These are phyloP conservation scores for Solidago caesia DNA, from an alignment of 129 eudicot genomes.

Conservation along the genomic window DNA sequence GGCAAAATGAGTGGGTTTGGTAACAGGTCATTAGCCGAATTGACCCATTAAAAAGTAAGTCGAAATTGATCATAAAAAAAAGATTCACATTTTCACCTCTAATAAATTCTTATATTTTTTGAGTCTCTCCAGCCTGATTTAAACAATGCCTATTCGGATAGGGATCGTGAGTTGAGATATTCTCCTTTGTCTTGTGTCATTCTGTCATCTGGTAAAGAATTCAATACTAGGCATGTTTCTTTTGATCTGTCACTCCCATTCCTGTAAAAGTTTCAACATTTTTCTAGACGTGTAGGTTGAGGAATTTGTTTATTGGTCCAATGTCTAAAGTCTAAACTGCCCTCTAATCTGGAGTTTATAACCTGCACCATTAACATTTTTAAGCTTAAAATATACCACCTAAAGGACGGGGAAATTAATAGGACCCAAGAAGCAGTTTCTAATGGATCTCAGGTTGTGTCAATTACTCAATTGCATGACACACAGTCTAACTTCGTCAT, in stretches of 20 bases:
- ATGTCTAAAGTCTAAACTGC: neutral
- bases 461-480: constrained; percentile 16
- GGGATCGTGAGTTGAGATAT: neutral
- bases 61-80: neutral
- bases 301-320: constrained; percentile 4
- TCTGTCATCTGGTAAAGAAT: neutral
- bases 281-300: neutral
- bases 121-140: neutral
- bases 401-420: neutral
- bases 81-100: constrained; percentile 1
- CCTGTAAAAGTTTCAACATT: neutral
- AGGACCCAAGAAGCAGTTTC: constrained; percentile 4
- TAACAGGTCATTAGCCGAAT: neutral
- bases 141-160: neutral
- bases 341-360: constrained; percentile 8
- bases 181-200: neutral
- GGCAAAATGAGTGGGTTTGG: neutral
- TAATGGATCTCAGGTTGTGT: constrained; percentile 8
- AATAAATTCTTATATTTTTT: neutral
- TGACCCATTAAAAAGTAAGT: constrained; percentile 1
- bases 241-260: neutral
- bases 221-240: neutral
- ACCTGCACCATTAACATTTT: neutral
- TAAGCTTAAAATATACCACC: constrained; percentile 1
- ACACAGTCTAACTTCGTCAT: neutral